Evolutionary conservation across 805 yeast genomes (phyloP).

Genomic region (Ascoidea asiatica): DNA sequence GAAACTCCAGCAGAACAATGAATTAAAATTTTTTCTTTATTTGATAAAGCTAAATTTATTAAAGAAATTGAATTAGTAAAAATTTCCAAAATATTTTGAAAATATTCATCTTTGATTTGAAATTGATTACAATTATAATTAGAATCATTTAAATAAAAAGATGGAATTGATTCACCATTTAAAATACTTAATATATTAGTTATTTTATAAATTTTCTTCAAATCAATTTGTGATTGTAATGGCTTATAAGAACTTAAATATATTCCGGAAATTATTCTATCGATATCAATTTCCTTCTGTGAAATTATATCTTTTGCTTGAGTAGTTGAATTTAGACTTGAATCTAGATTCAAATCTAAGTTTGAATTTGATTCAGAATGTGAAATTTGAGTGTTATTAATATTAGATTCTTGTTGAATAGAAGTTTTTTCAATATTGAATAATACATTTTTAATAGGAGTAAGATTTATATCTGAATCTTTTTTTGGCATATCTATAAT

Average conservation of each 20-base stretch:
- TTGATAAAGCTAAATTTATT: constrained; percentile 20
- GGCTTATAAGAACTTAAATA: constrained; percentile 67
- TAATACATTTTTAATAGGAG: too few species aligned
- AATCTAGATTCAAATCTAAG: background rate
- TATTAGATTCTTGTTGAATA: too few species aligned
- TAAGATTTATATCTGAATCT: too few species aligned
- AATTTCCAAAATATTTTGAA: constrained; percentile 48
- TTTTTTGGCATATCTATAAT: too few species aligned
- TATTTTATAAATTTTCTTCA: constrained; percentile 38
- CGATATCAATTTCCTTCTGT: constrained; percentile 19
- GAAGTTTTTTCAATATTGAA: too few species aligned
- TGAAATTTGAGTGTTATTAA: background rate
- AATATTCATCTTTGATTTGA: constrained; percentile 59
- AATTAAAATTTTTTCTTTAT: constrained; percentile 35
- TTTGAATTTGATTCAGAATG: background rate
- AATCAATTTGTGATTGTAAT: constrained; percentile 35
- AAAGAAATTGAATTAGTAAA: constrained; percentile 30
- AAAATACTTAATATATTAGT: constrained; percentile 63
- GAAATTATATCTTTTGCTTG: too few species aligned
- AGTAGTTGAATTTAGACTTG: background rate
- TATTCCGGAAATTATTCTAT: constrained; percentile 67
- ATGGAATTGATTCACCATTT: constrained; percentile 50
- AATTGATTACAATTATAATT: constrained; percentile 45
- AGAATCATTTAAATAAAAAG: constrained; percentile 27
- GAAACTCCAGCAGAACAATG: constrained; percentile 92